These are phyloP conservation scores for Tolypocladium endophyticum DNA, from an alignment of 2,329 filamentous ascomycete genomes.

Conservation along the genomic window DNA sequence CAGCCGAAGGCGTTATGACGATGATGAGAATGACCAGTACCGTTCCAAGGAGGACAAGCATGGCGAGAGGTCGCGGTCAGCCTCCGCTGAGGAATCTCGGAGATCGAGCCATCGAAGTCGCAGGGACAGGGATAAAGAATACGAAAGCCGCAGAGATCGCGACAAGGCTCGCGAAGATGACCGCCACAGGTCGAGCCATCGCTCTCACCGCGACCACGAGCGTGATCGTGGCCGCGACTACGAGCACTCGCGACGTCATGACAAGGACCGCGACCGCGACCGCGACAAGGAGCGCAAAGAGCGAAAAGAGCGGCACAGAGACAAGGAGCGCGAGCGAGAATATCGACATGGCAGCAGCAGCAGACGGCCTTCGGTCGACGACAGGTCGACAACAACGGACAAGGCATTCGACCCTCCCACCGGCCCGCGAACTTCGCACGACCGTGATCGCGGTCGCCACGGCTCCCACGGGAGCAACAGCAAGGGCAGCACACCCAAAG, in stretches of 20 bases:
- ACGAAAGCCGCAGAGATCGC: constrained; percentile 30
- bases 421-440: constrained; percentile 28
- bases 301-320: constrained; percentile 23
- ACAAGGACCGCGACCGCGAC: constrained; percentile 23
- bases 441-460: constrained; percentile 24
- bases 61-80: constrained; percentile 51
- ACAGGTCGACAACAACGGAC: constrained; percentile 19
- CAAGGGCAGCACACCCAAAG: constrained; percentile 22
- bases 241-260: constrained; percentile 21
- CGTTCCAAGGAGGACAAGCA: constrained; percentile 29
- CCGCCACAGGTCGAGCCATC: constrained; percentile 26
- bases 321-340: constrained; percentile 21
- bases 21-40: constrained; percentile 36
- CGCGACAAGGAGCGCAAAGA: constrained; percentile 24
- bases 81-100: constrained; percentile 49
- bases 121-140: constrained; percentile 46
- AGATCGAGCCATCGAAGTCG: constrained; percentile 50
- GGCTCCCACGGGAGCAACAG: constrained; percentile 18
- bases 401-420: constrained; percentile 30
- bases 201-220: constrained; percentile 31
- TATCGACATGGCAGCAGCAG: constrained; percentile 21
- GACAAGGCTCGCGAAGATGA: constrained; percentile 36
- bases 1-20: constrained; percentile 30
- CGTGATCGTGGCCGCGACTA: constrained; percentile 28
- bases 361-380: constrained; percentile 16